Conservation (phyloP, 768 basidiomycete genomes). For the Leccinum imitatum region DNA sequence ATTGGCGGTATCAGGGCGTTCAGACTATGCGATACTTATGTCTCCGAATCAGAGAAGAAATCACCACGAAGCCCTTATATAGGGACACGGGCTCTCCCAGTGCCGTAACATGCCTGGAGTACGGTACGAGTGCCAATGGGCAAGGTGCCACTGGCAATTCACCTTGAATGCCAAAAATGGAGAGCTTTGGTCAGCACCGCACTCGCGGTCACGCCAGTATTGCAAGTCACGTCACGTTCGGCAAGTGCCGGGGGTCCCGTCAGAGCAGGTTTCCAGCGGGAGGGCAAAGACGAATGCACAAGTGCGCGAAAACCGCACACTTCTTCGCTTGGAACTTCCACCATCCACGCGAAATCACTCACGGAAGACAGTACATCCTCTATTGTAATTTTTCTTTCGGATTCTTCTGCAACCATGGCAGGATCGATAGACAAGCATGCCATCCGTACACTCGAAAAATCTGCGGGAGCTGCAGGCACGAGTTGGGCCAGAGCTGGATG, state of each 20-base stretch:
- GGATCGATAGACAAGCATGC: not conserved
- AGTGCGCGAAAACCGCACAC: conserved; percentile 26
- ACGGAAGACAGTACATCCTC: not conserved
- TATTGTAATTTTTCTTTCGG: conserved; percentile 5
- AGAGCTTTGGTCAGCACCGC: conserved; percentile 17
- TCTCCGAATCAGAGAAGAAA: conserved; percentile 7
- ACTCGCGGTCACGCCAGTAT: conserved; percentile 10
- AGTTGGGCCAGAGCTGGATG: conserved; percentile 2
- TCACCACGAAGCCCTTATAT: conserved; percentile 16
- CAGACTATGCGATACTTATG: not conserved
- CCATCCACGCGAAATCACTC: conserved; percentile 20
- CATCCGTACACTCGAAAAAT: conserved; percentile 1
- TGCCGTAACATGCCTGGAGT: conserved; percentile 24
- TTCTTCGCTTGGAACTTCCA: conserved; percentile 37
- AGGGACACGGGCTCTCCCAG: not conserved
- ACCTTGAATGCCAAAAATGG: conserved; percentile 25
- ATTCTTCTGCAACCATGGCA: conserved; percentile 5
- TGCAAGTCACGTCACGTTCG: conserved; percentile 25
- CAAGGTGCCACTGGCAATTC: not conserved
- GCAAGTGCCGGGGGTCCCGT: conserved; percentile 25
- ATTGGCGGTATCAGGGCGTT: conserved; percentile 1
- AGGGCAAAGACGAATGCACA: conserved; percentile 21
- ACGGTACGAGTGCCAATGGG: not conserved
- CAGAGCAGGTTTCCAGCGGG: conserved; percentile 24
- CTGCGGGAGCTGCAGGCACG: not conserved